Evolutionary conservation across 2,329 filamentous ascomycete genomes (phyloP).

Genomic region (Dothiorella sarmentorum): DNA sequence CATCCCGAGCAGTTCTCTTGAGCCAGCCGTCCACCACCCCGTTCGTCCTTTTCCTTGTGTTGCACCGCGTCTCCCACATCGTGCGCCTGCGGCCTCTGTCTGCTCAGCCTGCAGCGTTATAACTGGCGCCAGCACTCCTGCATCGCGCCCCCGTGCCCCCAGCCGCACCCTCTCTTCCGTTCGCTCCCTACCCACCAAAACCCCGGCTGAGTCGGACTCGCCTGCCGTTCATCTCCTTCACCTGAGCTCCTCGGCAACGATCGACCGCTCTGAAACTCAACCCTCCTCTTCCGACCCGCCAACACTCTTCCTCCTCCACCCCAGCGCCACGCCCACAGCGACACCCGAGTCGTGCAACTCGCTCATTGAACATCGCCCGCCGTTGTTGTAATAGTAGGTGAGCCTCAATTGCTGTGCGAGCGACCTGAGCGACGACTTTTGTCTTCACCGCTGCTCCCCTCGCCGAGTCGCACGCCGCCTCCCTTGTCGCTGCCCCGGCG

Average conservation of each 20-base stretch:
- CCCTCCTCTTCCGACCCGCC: conserved; percentile 12
- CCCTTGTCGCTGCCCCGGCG: conserved; percentile 10
- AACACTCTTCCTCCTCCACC: conserved; percentile 1
- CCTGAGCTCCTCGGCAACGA: conserved; percentile 16
- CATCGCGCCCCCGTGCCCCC: conserved; percentile 10
- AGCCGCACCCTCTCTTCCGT: conserved; percentile 8
- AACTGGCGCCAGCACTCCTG: conserved; percentile 14
- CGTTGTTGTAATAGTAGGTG: conserved; percentile 25
- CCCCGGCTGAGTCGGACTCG: conserved; percentile 17
- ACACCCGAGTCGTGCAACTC: conserved; percentile 15
- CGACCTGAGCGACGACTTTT: background rate
- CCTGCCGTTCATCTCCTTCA: conserved; percentile 18
- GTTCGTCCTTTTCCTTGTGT: conserved; percentile 16
- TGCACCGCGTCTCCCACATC: conserved; percentile 16
- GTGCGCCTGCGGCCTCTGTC: conserved; percentile 8
- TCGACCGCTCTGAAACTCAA: conserved; percentile 12
- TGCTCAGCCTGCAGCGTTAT: conserved; percentile 9
- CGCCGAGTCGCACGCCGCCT: conserved; percentile 7
- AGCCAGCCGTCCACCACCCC: conserved; percentile 16
- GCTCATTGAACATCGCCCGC: conserved; percentile 8
- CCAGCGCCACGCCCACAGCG: conserved; percentile 2
- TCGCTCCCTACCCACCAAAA: conserved; percentile 9
- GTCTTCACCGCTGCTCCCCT: conserved; percentile 11
- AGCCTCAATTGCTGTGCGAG: conserved; percentile 22
- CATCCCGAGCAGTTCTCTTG: conserved; percentile 17